Conservation (phyloP, 2,329 filamentous ascomycete species). For the Colletotrichum cuscutae region DNA sequence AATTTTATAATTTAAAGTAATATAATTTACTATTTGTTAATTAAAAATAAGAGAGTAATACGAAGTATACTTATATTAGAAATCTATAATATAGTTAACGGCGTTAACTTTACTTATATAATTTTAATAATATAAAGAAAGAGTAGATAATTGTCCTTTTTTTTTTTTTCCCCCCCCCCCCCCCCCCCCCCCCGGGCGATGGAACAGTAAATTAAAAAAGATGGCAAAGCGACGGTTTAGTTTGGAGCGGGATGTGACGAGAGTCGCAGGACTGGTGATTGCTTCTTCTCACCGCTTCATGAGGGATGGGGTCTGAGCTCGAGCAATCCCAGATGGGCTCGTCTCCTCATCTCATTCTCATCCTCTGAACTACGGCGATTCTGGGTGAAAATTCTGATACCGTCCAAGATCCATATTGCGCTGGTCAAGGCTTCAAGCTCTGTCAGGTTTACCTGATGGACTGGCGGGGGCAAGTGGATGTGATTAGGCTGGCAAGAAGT, state of each 20-base stretch:
- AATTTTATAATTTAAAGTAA: no score
- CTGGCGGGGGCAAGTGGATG: background rate
- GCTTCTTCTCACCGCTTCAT: background rate
- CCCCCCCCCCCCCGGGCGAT: background rate
- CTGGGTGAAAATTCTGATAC: background rate
- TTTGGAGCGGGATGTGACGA: background rate
- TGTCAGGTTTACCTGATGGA: background rate
- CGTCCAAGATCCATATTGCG: background rate
- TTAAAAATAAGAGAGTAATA: no score
- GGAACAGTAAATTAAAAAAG: background rate
- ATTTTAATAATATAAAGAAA: no score
- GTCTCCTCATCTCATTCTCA: background rate
- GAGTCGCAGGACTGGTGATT: background rate
- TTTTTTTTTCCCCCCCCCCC: no score
- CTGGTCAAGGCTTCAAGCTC: background rate
- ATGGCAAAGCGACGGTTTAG: background rate
- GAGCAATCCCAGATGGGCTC: background rate
- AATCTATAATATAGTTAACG: no score
- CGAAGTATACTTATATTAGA: no score
- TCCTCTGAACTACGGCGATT: background rate
- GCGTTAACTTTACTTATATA: no score
- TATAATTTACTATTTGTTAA: no score
- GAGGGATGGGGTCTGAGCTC: background rate
- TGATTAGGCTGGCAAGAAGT: background rate
- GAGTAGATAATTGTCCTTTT: no score